Conservation (phyloP, 192 early-diverging fungal species). For the Rhizoclosmatium globosum region DNA sequence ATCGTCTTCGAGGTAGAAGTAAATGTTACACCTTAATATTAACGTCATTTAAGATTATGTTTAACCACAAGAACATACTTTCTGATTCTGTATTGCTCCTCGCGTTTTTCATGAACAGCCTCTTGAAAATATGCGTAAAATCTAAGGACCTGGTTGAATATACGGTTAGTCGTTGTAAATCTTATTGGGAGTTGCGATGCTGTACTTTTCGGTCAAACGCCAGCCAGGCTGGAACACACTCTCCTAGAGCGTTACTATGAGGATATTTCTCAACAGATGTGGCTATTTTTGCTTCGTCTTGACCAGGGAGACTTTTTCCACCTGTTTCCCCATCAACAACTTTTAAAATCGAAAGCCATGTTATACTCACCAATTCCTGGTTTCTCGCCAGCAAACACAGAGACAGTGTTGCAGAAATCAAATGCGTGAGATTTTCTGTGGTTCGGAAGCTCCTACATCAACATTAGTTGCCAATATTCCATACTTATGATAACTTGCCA, state of each 20-base stretch:
- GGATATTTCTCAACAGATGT: slow-evolving; percentile 61
- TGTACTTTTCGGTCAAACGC: slow-evolving; percentile 64
- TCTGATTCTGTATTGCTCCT: slow-evolving; percentile 69
- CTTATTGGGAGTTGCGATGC: background rate
- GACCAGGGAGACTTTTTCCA: slow-evolving; percentile 50
- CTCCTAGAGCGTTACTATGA: slow-evolving; percentile 40
- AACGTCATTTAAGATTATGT: background rate
- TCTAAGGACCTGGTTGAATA: slow-evolving; percentile 52
- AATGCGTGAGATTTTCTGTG: slow-evolving; percentile 68
- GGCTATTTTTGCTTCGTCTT: slow-evolving; percentile 51
- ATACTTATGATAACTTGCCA: slow-evolving; percentile 7
- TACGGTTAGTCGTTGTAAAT: background rate
- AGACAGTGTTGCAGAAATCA: slow-evolving; percentile 62
- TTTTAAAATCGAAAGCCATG: background rate
- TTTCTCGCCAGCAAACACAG: slow-evolving; percentile 55
- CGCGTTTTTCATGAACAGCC: slow-evolving; percentile 60
- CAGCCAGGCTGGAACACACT: slow-evolving; percentile 63
- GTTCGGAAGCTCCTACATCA: slow-evolving; percentile 38
- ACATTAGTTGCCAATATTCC: background rate
- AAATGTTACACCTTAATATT: slow-evolving; percentile 59
- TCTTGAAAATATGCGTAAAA: slow-evolving; percentile 73
- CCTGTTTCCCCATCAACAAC: slow-evolving; percentile 39
- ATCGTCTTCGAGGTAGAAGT: slow-evolving; percentile 70
- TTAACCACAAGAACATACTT: slow-evolving; percentile 37
- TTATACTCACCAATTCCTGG: slow-evolving; percentile 59